Evolutionary conservation across 1,284 basidiomycete genomes (phyloP), one percentile per base, ranked within the genome.

Genomic region (Trichosporon ovoides): DNA sequence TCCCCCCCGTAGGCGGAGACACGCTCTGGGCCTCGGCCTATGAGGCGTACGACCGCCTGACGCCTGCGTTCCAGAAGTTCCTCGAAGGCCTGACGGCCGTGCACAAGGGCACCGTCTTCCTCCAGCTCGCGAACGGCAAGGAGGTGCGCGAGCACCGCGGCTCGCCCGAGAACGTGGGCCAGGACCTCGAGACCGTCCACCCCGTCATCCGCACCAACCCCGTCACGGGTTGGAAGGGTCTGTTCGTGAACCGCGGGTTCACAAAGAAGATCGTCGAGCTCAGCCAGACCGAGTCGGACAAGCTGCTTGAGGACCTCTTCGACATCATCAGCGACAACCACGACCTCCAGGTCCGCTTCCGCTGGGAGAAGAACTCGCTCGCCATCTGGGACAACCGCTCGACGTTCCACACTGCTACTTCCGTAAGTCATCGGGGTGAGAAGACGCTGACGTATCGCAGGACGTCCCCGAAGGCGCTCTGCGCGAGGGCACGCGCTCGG

Each of bases 141-240:
- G 55, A 52, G 10, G 24, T 63, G 19, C 56, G 57, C 19, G 57
- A 62, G 43, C 48, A 55, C 2, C 78, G 84, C 40, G 85, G 85
- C 6, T 78, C 81, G 12, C 83, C 84, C 0, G 79, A 81, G 38
- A 87, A 87, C 68, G 77, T 79, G 12, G 86, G 86, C 18, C 77
- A 79, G 40, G 75, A 80, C 38, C 76, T 89, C 37, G 77, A 76
- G 12, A 82, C 87, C 31, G 84, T 88, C 14, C 85, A 89, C 71
- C 88, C 74, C 22, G 66, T 76, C 19, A 62, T 72, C 38, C 57
- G 74, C 38, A 66, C 66, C 18, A 67, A 72, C 57, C 69, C 87
- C n/a, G 83, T 81, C 1, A 90, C 88, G 0, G 87, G 87, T 10
- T 89, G 85, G 85, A 89, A 90, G 81, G 84, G 82, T 56, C 72